These are phyloP conservation scores for Phytopythium oedochilum DNA, from an alignment of 352 stramenopile species.

Conservation along the genomic window DNA sequence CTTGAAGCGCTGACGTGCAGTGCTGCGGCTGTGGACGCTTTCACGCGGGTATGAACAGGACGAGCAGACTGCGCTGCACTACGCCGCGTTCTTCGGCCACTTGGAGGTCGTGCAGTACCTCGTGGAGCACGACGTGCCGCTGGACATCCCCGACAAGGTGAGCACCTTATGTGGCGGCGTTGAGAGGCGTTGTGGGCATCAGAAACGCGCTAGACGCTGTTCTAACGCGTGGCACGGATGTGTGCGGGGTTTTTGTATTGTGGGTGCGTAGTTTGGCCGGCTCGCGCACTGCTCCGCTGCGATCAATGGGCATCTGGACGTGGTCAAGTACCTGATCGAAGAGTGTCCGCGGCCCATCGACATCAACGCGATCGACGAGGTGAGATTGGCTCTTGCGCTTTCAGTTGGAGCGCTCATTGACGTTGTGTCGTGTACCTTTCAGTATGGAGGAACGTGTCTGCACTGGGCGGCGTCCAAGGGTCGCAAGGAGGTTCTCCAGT, in stretches of 20 bases:
- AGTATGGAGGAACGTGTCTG: slow-evolving; percentile 84
- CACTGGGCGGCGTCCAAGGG: slow-evolving; percentile 84
- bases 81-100: slow-evolving; percentile 84
- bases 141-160: slow-evolving; percentile 80
- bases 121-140: slow-evolving; percentile 72
- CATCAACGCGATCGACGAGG: slow-evolving; percentile 86
- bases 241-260: neutral
- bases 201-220: neutral
- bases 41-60: slow-evolving; percentile 25
- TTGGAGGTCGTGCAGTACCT: slow-evolving; percentile 83
- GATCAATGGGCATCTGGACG: slow-evolving; percentile 85
- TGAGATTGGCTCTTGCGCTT: slow-evolving; percentile 8
- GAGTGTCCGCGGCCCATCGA: slow-evolving; percentile 78
- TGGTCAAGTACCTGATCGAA: slow-evolving; percentile 78
- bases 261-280: slow-evolving; percentile 43
- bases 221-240: neutral
- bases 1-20: neutral
- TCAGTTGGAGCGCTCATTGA: neutral
- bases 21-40: slow-evolving; percentile 1
- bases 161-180: neutral
- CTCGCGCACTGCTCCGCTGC: slow-evolving; percentile 78
- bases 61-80: slow-evolving; percentile 81
- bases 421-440: neutral
- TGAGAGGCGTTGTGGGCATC: neutral
- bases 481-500: slow-evolving; percentile 85